Evolutionary conservation across 2,329 filamentous ascomycete species (phyloP), one percentile per base, ranked within the genome.

Genomic region (Colletotrichum liriopes): DNA sequence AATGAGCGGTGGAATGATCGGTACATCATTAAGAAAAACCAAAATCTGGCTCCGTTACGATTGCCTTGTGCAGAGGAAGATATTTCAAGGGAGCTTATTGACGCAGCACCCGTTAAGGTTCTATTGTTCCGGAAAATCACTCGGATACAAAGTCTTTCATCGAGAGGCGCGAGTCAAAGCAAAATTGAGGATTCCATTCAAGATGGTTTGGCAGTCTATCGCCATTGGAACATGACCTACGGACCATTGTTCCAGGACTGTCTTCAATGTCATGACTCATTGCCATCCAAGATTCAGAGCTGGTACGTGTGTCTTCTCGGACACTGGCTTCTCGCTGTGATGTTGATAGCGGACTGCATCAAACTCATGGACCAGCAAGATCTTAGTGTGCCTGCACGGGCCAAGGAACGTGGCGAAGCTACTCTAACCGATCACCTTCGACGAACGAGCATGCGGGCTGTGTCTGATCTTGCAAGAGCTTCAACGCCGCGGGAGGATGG

Each of bases 261-360:
- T 49, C 80, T 89, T 16, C 79, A 82, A 2, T 79, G 87, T 71
- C 88, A 89, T 71, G 82, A 86, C 41, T 75, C 78, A 0, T 82
- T 91, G 0, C 87, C 88, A 1, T 76, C 85, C 14, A 86, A 86
- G 18, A 84, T 91, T 5, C 88, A 89, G 75, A 88, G 88, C 52
- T 91, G 89, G 89, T 90, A 90, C 72, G 84, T 89, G 18, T 86
- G 88, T 64, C 83, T 91, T 32, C 81, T 85, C 0, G 87, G 86
- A 0, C 89, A 91, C 74, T 91, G 88, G 86, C 87, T 90, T 73
- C 84, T 90, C 3, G 89, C 85, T 2, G 83, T 84, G 0, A 83
- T 91, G 52, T 81, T 90, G 32, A 79, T 91, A 5, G 86, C 88
- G 43, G 89, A 91, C 67, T 77, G 86, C 5, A 80, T 91, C 16